Evolutionary conservation across 208 protist species (phyloP), one percentile per base, ranked within the genome.

Genomic region (Borovskyia barvae): DNA sequence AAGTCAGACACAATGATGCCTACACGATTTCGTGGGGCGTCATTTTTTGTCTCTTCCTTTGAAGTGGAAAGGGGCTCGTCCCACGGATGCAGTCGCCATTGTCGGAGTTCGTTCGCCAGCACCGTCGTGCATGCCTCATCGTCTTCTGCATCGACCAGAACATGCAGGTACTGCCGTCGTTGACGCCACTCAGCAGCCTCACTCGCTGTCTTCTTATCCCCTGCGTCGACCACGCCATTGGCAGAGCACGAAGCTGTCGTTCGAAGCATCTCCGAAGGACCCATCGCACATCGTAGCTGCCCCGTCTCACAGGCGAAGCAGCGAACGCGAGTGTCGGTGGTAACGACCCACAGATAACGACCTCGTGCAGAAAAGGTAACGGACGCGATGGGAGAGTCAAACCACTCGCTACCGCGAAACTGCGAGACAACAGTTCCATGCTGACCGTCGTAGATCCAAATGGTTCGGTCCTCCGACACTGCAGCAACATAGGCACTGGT

Each of bases 301-400:
- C 75, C 70, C 20, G 69, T 81, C 56, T 95, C 89, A n/a, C 83
- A 84, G 43, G 70, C 75, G 58, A 83, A 92, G 33, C 84, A 78
- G 55, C 72, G 77, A 4, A 88, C 55, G 2, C 69, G 72, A 7
- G 80, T 63, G 58, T 92, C 82, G 43, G 68, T 78, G 15, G 84
- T 86, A 9, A 75, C 68, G 1, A 92, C 79, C 49, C 82, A 72
- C 33, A 85, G 66, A 49, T 83, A 92, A n/a, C 85, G 76, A 0
- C 89, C 89, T 9, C 85, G 74, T 1, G 74, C 66, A 1, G 85
- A 90, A 47, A 95, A 91, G 14, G 46, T 48, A 1, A 90, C 45
- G 19, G 65, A 69, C 12, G 60, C 56, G 35, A 92, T 72, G 0
- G 83, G 82, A 5, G 87, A 64, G 15, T 67, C 54, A 66, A 90